phyloP scores from a whole-genome alignment of 495 filamentous ascomycete species.

The Penicillium diatomitis region DNA sequence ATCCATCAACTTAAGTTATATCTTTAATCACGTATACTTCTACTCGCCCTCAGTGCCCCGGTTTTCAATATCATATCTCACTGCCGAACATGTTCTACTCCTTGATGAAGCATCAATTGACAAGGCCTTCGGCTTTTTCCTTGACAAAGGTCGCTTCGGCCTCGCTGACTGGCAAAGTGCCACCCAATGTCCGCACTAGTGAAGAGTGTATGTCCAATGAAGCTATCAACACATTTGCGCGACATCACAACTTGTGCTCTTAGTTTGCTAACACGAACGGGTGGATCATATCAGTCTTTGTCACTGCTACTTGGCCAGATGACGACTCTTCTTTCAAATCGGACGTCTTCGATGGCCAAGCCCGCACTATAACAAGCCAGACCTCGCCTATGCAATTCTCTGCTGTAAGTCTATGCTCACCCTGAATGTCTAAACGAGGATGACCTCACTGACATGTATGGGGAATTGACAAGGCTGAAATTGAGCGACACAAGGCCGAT shows the following conservation, averaged over 20 bases:
- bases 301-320: constrained; percentile 11
- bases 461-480: constrained; percentile 5
- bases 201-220: constrained; percentile 8
- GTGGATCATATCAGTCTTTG: constrained; percentile 1
- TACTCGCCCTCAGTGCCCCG: too few relatives aligned
- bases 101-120: constrained; percentile 7
- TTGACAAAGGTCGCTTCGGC: constrained; percentile 2
- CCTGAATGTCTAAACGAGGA: too few relatives aligned
- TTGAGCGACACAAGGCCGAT: constrained; percentile 7
- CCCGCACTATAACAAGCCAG: neutral
- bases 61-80: neutral
- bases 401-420: neutral
- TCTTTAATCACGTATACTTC: too few relatives aligned
- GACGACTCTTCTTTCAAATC: constrained; percentile 6
- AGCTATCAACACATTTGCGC: neutral
- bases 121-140: constrained; percentile 2
- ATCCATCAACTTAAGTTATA: too few relatives aligned
- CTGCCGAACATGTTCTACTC: constrained; percentile 4
- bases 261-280: too few relatives aligned
- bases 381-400: neutral
- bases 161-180: constrained; percentile 3
- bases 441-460: neutral
- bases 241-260: neutral
- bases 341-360: constrained; percentile 1
- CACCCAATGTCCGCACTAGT: neutral